Conservation (phyloP, 1,139 yeast species). For the Lodderomyces theae region DNA sequence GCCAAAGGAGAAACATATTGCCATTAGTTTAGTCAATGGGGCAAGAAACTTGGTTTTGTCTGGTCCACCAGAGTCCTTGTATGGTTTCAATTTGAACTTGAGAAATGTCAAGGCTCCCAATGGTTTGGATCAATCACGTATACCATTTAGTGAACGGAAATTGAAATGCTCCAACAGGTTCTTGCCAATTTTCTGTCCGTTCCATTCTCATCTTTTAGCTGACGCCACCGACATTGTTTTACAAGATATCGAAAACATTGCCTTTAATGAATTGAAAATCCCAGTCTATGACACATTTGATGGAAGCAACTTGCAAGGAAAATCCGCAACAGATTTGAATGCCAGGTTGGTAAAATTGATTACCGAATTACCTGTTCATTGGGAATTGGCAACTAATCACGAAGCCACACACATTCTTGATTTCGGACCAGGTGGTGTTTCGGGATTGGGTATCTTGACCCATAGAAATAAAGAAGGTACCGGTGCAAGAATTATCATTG, state of each 20-base stretch:
- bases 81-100: constrained; percentile 88
- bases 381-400: constrained; percentile 81
- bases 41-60: constrained; percentile 93
- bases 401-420: constrained; percentile 85
- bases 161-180: constrained; percentile 89
- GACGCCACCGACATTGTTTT: constrained; percentile 68
- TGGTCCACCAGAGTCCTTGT: constrained; percentile 98
- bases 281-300: constrained; percentile 91
- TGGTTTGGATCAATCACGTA: constrained; percentile 92
- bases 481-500: constrained; percentile 90
- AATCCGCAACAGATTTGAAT: constrained; percentile 28
- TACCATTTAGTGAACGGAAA: constrained; percentile 91
- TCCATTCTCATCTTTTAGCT: constrained; percentile 85
- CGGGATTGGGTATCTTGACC: constrained; percentile 94
- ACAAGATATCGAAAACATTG: constrained; percentile 58
- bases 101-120: constrained; percentile 94
- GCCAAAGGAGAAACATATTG: constrained; percentile 88
- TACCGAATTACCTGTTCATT: constrained; percentile 84
- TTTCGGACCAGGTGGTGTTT: constrained; percentile 98
- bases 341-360: constrained; percentile 74
- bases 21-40: constrained; percentile 88
- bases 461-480: constrained; percentile 98
- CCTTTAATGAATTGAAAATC: constrained; percentile 61
- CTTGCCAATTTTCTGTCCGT: constrained; percentile 93
- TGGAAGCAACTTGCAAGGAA: constrained; percentile 71